Evolutionary conservation across 495 filamentous ascomycete species (phyloP).

Genomic region (Diplogelasinospora grovesii): DNA sequence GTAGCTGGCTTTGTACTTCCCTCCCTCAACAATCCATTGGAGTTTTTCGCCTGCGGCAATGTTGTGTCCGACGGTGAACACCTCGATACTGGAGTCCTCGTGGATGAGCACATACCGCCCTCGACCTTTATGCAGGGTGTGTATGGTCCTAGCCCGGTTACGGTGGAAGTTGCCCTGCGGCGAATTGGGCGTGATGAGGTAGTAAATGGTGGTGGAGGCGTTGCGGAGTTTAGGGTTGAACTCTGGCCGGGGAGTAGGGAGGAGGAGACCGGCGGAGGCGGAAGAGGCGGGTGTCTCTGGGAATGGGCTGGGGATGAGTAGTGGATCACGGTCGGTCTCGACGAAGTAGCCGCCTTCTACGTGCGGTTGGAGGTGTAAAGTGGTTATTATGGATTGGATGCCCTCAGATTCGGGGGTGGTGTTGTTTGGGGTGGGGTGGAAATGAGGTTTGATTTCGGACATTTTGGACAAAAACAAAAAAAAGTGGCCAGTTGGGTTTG

Average conservation of each 20-base stretch:
- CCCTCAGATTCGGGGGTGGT: conserved; percentile 28
- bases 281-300: conserved; percentile 7
- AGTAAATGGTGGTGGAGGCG: conserved; percentile 51
- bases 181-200: conserved; percentile 51
- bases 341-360: conserved; percentile 60
- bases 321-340: conserved; percentile 53
- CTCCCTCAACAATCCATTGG: conserved; percentile 65
- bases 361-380: conserved; percentile 44
- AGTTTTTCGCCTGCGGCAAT: conserved; percentile 49
- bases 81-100: conserved; percentile 42
- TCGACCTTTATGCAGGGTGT: conserved; percentile 53
- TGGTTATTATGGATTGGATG: conserved; percentile 35
- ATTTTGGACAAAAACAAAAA: too few species aligned
- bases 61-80: conserved; percentile 54
- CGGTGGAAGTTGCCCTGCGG: conserved; percentile 55
- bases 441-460: background rate
- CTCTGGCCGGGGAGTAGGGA: conserved; percentile 13
- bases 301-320: conserved; percentile 47
- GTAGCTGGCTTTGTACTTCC: conserved; percentile 56
- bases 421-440: conserved; percentile 14
- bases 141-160: conserved; percentile 53
- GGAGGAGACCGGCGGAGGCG: conserved; percentile 9
- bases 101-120: conserved; percentile 59
- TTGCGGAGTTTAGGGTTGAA: conserved; percentile 34
- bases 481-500: conserved; percentile 3